Conservation (phyloP, 1,139 yeast species). For the Geotrichum australiense region DNA sequence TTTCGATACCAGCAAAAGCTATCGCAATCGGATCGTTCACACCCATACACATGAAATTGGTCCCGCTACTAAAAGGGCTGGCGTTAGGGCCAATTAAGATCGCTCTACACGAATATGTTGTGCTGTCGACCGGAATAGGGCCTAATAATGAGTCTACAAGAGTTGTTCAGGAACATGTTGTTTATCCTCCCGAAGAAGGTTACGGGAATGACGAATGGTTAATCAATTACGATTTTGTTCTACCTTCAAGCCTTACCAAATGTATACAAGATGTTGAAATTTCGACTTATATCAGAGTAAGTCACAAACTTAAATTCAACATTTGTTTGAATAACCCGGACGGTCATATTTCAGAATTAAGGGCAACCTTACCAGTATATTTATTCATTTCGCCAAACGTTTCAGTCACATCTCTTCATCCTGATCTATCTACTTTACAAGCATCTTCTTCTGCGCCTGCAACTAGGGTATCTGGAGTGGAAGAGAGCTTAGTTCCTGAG, state of each 20-base stretch:
- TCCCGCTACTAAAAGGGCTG: conserved; percentile 78
- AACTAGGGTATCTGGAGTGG: conserved; percentile 16
- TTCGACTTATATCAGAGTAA: conserved; percentile 51
- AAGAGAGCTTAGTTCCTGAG: conserved; percentile 20
- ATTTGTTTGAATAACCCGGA: conserved; percentile 63
- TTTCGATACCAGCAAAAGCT: conserved; percentile 82
- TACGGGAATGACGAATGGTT: conserved; percentile 71
- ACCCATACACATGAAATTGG: conserved; percentile 62
- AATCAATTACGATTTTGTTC: conserved; percentile 46
- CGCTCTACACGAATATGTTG: conserved; percentile 58
- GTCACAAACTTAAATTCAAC: conserved; percentile 63
- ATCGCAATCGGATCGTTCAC: conserved; percentile 80
- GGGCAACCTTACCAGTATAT: conserved; percentile 66
- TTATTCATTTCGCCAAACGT: conserved; percentile 78
- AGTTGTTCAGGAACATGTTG: conserved; percentile 39
- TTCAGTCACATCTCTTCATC: conserved; percentile 40
- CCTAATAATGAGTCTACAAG: conserved; percentile 47
- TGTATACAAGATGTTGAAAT: conserved; percentile 79
- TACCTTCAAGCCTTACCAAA: conserved; percentile 67
- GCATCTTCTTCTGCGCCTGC: conserved; percentile 23
- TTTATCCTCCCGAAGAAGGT: conserved; percentile 40
- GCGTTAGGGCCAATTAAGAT: conserved; percentile 65
- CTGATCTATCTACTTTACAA: conserved; percentile 35
- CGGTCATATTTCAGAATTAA: conserved; percentile 67
- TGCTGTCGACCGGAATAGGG: conserved; percentile 53